These are phyloP conservation scores for Colletotrichum camelliae DNA, from an alignment of 2,329 filamentous ascomycete genomes.

Conservation along the genomic window DNA sequence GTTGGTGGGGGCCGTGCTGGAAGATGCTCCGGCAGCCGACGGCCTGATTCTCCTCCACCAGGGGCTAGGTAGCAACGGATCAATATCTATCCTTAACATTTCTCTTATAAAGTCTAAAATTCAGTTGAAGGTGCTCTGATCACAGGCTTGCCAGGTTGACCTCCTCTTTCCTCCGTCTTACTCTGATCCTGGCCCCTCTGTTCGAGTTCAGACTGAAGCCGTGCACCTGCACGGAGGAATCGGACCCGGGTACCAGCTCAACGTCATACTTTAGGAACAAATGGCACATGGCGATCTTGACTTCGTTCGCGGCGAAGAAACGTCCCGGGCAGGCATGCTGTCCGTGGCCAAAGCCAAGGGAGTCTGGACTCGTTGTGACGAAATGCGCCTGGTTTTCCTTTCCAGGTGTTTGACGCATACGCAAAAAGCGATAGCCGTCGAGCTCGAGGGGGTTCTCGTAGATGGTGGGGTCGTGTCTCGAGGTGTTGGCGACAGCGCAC, in stretches of 20 bases:
- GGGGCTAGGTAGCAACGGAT: neutral
- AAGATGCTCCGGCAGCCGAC: neutral
- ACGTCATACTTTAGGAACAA: constrained; percentile 45
- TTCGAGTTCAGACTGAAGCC: neutral
- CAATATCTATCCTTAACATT: neutral
- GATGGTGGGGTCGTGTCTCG: neutral
- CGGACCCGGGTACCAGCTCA: neutral
- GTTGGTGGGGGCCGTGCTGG: neutral
- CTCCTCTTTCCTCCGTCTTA: neutral
- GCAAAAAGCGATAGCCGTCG: neutral
- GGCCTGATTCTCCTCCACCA: neutral
- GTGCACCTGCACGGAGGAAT: neutral
- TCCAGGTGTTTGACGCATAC: neutral
- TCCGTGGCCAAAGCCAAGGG: constrained; percentile 41
- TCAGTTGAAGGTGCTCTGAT: neutral
- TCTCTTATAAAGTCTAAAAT: neutral
- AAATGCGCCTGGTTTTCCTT: constrained; percentile 38
- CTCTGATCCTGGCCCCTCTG: neutral
- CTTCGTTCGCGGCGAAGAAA: constrained; percentile 48
- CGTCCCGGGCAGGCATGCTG: constrained; percentile 27
- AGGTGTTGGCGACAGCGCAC: neutral
- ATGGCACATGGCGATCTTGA: constrained; percentile 47
- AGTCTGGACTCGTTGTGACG: constrained; percentile 40
- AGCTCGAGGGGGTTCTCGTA: neutral
- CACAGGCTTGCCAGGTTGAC: neutral